Evolutionary conservation across 2,329 filamentous ascomycete genomes (phyloP).

Genomic region (Phoma sp.): DNA sequence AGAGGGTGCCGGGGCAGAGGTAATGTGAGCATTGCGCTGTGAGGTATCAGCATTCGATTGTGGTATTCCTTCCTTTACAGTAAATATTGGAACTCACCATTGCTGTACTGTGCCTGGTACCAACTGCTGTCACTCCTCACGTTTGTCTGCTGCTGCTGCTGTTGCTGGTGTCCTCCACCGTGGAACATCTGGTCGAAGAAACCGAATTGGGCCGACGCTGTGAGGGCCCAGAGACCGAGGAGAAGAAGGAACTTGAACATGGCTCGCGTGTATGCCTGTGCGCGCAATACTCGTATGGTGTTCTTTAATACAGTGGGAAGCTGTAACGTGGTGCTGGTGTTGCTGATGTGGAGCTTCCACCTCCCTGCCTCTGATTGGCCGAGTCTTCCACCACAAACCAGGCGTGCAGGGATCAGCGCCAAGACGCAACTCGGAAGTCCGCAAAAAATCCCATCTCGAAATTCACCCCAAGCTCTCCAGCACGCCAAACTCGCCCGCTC

Average conservation of each 20-base stretch:
- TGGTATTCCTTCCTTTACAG: background rate
- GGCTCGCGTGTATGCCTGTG: background rate
- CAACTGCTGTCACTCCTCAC: conserved; percentile 81
- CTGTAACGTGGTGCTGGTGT: conserved; percentile 6
- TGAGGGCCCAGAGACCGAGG: conserved; percentile 62
- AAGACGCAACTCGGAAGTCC: conserved; percentile 25
- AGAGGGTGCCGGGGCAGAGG: conserved; percentile 90
- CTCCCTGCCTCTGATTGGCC: conserved; percentile 2
- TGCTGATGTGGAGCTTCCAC: conserved; percentile 27
- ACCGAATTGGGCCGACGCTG: conserved; percentile 81
- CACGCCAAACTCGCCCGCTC: background rate
- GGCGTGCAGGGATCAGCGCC: conserved; percentile 1
- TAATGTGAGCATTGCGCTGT: conserved; percentile 89
- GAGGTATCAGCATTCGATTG: conserved; percentile 6
- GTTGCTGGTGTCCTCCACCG: conserved; percentile 63
- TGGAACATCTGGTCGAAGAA: conserved; percentile 99
- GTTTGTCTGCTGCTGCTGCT: conserved; percentile 71
- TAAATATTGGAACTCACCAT: conserved; percentile 56
- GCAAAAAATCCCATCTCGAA: conserved; percentile 30
- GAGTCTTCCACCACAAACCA: background rate
- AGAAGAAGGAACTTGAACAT: conserved; percentile 37
- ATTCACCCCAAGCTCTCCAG: conserved; percentile 16
- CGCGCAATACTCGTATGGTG: background rate
- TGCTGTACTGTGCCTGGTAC: conserved; percentile 75
- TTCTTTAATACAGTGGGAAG: background rate